These are phyloP conservation scores for Aspergillus sp. DNA, from an alignment of 2,329 filamentous ascomycete genomes.

Conservation along the genomic window DNA sequence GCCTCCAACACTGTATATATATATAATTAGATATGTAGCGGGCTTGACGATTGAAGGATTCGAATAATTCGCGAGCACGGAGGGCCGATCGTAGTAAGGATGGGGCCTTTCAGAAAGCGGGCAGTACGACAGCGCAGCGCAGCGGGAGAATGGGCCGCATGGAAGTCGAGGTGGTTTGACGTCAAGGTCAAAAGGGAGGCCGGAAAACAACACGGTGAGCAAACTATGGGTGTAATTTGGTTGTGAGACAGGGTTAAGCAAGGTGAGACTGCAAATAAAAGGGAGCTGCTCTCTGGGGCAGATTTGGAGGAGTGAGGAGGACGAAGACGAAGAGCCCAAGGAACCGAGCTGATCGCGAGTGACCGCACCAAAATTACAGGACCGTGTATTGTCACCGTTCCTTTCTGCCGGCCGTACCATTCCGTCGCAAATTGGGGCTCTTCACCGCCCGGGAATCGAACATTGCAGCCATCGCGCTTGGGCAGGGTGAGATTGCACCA, in stretches of 20 bases:
- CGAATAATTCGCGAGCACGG: slow-evolving; percentile 11
- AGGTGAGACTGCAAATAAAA: slow-evolving; percentile 11
- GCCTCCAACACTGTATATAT: slow-evolving; percentile 14
- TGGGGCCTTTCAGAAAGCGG: slow-evolving; percentile 32
- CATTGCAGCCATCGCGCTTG: neutral
- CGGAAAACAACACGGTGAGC: slow-evolving; percentile 10
- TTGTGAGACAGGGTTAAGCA: neutral
- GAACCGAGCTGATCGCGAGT: slow-evolving; percentile 3
- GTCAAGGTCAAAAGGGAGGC: slow-evolving; percentile 8
- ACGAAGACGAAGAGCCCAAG: slow-evolving; percentile 17
- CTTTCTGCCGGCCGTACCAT: slow-evolving; percentile 18
- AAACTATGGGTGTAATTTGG: slow-evolving; percentile 6
- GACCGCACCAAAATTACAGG: slow-evolving; percentile 2
- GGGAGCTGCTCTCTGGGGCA: slow-evolving; percentile 5
- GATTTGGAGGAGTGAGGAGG: slow-evolving; percentile 8
- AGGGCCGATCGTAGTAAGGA: slow-evolving; percentile 11
- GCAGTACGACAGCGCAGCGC: slow-evolving; percentile 33
- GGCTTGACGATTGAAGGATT: slow-evolving; percentile 14
- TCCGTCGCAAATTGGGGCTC: neutral
- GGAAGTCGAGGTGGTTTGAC: slow-evolving; percentile 23
- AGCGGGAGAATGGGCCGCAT: slow-evolving; percentile 34
- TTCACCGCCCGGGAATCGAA: slow-evolving; percentile 1
- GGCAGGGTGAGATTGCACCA: neutral
- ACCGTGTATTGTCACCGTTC: slow-evolving; percentile 4
- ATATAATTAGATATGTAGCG: neutral